Base-by-base conservation (phyloP, 1,284 basidiomycete genomes). In the Fomitopsis pinicola region DNA sequence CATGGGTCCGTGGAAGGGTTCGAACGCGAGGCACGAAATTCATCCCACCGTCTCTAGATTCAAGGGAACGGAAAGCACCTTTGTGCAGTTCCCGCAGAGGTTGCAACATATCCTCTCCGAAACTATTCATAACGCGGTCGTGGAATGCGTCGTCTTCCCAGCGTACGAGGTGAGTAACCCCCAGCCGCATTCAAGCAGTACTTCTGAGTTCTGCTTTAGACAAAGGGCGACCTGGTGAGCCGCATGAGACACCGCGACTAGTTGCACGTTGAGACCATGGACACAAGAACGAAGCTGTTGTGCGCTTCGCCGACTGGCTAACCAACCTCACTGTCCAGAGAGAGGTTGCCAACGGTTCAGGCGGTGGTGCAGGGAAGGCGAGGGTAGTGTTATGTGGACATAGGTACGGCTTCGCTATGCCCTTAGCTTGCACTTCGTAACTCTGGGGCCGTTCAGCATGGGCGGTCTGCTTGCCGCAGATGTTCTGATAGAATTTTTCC, bases 351-450 rank as follows among this genome's bases (percentile, higher is more conserved):
- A 76, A 81, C 61, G 83, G 83, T 0, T 75, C 77, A 15, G 86
- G 88, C 2, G 84, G 86, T 22, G 92, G 91, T 26, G 88, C 91
- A 15, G 91, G 91, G 26, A 88, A 83, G 64, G 89, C 89, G 0
- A 92, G 87, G 71, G 82, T 98, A 54, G 87, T 96, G 3, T 80
- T 98, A 1, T 95, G 94, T 70, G 95, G 95, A 2, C 96, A 98
- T 73, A 96, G 92, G 92, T 91, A 56, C 35, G 63, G 4, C 44
- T 55, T 55, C 52, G 17, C 52, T 2, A 26, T 14, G 14, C 26
- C 36, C 38, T 42, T 15, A 2, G 38, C 14, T 33, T n/a, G 33
- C 19, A 26, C 19, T 50, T 9, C 4, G 17, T 30, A 14, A 53
- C 15, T 6, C 7, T n/a, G 36, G n/a, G 5, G 10, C 26, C 14